A percentile compares a stretch with the other conserved stretches of the same genome.
Conservation (phyloP, 176 grass and related monocot genomes). For the Carex myosuroides region DNA sequence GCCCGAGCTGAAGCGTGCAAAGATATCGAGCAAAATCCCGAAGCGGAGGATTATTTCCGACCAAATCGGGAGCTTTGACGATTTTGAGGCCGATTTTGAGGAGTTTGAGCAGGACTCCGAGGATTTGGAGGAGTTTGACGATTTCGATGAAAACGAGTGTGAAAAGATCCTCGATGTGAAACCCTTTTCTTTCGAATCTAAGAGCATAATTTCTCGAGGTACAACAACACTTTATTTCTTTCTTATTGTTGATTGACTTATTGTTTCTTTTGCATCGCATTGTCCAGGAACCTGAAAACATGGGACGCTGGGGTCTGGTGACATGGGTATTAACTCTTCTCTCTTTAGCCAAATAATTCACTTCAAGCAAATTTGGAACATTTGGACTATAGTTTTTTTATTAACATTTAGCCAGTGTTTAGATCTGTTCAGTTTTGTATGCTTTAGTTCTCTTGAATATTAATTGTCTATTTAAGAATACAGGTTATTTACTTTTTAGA, state of each 20-base stretch:
- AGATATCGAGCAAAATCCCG: conserved; percentile 17
- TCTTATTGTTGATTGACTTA: neutral
- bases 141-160: conserved; percentile 15
- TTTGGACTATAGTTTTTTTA: neutral
- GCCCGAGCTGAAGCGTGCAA: conserved; percentile 54
- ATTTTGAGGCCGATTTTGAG: conserved; percentile 74
- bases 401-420: neutral
- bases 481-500: neutral
- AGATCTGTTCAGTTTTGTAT: neutral
- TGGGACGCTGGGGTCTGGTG: neutral
- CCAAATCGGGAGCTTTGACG: conserved; percentile 33
- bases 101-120: conserved; percentile 40
- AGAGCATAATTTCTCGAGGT: conserved; percentile 40
- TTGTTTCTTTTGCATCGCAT: conserved; percentile 1
- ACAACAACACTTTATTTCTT: neutral
- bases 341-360: neutral
- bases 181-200: conserved; percentile 21
- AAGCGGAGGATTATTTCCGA: conserved; percentile 25
- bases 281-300: neutral
- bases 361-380: neutral
- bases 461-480: neutral
- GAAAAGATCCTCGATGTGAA: conserved; percentile 42
- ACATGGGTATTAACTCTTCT: neutral
- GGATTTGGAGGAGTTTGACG: conserved; percentile 28
- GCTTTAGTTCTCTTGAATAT: neutral